Base-by-base conservation (phyloP, 805 yeast species). In the Cyberlindnera sargentensis region DNA sequence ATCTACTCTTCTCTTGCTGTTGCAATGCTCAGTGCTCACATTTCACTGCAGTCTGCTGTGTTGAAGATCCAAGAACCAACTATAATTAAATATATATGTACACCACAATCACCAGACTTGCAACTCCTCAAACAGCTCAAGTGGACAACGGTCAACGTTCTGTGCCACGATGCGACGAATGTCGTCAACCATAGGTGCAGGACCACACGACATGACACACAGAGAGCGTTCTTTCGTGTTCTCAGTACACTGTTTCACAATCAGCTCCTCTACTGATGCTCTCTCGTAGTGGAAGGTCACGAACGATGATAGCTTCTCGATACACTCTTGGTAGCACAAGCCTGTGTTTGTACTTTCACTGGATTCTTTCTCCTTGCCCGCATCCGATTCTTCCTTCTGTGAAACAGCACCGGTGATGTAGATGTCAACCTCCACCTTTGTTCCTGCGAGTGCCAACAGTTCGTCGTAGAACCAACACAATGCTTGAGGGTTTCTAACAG, bases 121-220 rank as follows among this genome's bases (percentile, higher is more conserved):
- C 39, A 82, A 71, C 56, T 84, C 90, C 58, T 87, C 95, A 56
- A 70, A 80, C 54, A 80, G 80, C 47, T 82, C 90, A 20, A 84
- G 73, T 11, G 69, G 58, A 41, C 64, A 62, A 28, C 61, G 48
- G 31, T 67, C 62, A 41, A 78, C 57, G 44, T 72, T 58, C 35
- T 65, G 49, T 0, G 73, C 66, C 4, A 80, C 72, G 1, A 46
- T 20, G 3, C 64, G 56, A 55, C 91, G 70, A 23, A 79, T 50
- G 3, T 64, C 70, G 53, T 81, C 89, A 50, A 71, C 79, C 72
- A 80, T 72, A 5, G 59, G 42, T 31, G 77, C 72, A 39, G 81
- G 84, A 6, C 88, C 89, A 65, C 89, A 82, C 11, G 76, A 66
- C 34, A 80, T 64, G 35, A 82, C 69, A 0, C 75, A 75, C 15